A percentile compares a stretch with the other conserved stretches of the same genome.
These are phyloP conservation scores for Flaveria brownii DNA, from an alignment of 129 eudicot species.

Conservation along the genomic window DNA sequence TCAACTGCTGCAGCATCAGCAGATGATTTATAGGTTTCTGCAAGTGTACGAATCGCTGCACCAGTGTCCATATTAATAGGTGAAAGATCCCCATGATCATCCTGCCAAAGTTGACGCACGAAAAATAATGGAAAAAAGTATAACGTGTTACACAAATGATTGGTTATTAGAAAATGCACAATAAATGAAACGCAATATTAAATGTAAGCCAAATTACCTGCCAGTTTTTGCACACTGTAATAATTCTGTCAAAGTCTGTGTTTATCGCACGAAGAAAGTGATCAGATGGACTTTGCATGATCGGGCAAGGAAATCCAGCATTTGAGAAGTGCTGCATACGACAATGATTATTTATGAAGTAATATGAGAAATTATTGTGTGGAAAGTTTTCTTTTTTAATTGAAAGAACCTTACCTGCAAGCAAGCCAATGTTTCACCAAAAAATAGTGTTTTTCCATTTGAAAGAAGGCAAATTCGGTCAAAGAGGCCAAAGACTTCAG, in stretches of 20 bases:
- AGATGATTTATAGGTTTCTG: slow-evolving; percentile 87
- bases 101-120: slow-evolving; percentile 49
- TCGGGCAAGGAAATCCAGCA: slow-evolving; percentile 99
- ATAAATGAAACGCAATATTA: neutral
- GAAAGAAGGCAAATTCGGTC: slow-evolving; percentile 95
- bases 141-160: neutral
- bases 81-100: slow-evolving; percentile 89
- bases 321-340: slow-evolving; percentile 84
- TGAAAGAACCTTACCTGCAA: slow-evolving; percentile 63
- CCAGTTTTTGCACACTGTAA: slow-evolving; percentile 92
- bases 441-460: slow-evolving; percentile 89
- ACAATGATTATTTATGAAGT: neutral
- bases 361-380: neutral
- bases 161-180: neutral
- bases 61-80: slow-evolving; percentile 96
- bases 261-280: slow-evolving; percentile 96
- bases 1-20: slow-evolving; percentile 94
- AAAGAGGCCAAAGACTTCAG: slow-evolving; percentile 96
- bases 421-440: slow-evolving; percentile 94
- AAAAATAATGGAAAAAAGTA: neutral
- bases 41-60: slow-evolving; percentile 92
- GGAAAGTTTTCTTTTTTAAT: neutral
- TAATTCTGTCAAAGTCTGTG: slow-evolving; percentile 88
- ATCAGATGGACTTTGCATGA: slow-evolving; percentile 99
- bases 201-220: slow-evolving; percentile 52